phyloP scores from a whole-genome alignment of 2,329 filamentous ascomycete species.

The Fusarium longipes region DNA sequence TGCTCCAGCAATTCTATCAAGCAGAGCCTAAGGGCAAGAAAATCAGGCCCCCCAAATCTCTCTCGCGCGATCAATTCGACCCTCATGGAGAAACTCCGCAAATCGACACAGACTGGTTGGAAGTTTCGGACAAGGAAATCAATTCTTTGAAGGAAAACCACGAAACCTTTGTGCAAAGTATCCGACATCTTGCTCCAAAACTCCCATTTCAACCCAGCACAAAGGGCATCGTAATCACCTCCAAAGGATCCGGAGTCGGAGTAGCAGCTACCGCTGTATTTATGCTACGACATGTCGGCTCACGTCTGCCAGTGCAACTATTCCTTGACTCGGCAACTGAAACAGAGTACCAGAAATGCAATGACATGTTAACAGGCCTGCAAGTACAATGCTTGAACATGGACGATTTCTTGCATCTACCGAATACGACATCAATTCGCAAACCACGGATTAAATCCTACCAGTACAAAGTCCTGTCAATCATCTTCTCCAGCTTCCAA shows the following conservation, averaged over 20 bases:
- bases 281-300: conserved; percentile 41
- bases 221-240: conserved; percentile 39
- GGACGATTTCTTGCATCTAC: conserved; percentile 33
- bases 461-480: conserved; percentile 39
- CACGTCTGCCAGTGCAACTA: conserved; percentile 29
- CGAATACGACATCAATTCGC: not conserved
- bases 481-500: conserved; percentile 43
- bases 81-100: conserved; percentile 14
- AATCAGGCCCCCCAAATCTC: conserved; percentile 19
- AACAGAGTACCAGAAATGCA: conserved; percentile 22
- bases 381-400: conserved; percentile 39
- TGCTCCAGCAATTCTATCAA: conserved; percentile 17
- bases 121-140: conserved; percentile 16
- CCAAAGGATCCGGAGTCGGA: conserved; percentile 27
- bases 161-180: conserved; percentile 18
- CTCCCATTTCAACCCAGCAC: conserved; percentile 26
- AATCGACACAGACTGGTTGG: conserved; percentile 27
- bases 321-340: conserved; percentile 39
- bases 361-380: not conserved
- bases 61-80: conserved; percentile 34
- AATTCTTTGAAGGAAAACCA: conserved; percentile 35
- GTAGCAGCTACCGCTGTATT: conserved; percentile 38
- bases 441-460: conserved; percentile 30
- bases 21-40: conserved; percentile 30
- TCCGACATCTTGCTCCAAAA: conserved; percentile 21